Base-by-base conservation (phyloP, 106 monocot species). In the Amphibolis antarctica region DNA sequence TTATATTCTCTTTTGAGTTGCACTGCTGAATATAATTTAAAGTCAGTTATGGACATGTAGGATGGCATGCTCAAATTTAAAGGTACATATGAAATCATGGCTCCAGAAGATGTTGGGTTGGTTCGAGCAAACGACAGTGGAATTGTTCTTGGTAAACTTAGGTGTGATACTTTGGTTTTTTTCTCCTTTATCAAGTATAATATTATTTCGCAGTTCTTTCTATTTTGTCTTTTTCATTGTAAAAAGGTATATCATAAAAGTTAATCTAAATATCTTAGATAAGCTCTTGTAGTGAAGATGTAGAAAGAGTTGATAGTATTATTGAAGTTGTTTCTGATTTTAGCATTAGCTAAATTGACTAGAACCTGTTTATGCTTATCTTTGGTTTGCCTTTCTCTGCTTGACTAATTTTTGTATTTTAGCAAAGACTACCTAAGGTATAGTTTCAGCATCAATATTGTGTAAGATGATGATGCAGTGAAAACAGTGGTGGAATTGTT, bases 1-100 rank as follows among this genome's bases (percentile, higher is more conserved):
- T 12, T 47, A 0, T 3, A 28, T 25, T 64, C 14, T 0, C 49
- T 46, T 70, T 28, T 50, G 23, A 59, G 31, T 45, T 68, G 21
- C 15, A 21, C 46, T n/a, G 19, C 13, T 27, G 49, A 49, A 18
- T 14, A 49, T 53, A 4, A 49, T 52, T 54, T 63, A 53, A 21
- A 24, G 3, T 25, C 15, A 18, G 46, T 55, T 55, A 10, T 13
- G 46, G 1, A 12, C 55, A 18, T 26, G 72, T 64, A 93, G 93
- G 93, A 93, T 83, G 93, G 93, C 27, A 93, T 93, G 93, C 80
- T 93, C 44, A 93, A 93, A 77, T 62, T 72, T 59, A 93, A 93
- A 73, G 88, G 81, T 44, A 93, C 93, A 47, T 93, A 93, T 75
- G 93, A 93, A 78, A 93, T 93, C 43, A 93, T 93, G 44, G 73